These are phyloP conservation scores for Thalassiosira livingstoniorum DNA, from an alignment of 352 stramenopile genomes.

Conservation along the genomic window DNA sequence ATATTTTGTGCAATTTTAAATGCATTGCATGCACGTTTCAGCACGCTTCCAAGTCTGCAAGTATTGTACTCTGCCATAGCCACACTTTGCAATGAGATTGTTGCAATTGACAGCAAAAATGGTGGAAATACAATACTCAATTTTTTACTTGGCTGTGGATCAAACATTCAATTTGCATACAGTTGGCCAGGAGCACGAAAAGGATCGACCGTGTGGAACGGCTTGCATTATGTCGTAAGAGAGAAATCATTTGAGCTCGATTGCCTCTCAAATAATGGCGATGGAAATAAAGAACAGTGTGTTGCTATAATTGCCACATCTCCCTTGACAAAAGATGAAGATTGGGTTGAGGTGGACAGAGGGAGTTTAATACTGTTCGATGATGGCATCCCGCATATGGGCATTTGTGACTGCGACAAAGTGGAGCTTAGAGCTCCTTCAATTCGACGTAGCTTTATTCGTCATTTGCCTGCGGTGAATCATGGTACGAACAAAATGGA, in stretches of 20 bases:
- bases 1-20: constrained; percentile 83
- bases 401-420: constrained; percentile 52
- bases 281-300: constrained; percentile 58
- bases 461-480: not conserved
- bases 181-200: constrained; percentile 76
- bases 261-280: constrained; percentile 73
- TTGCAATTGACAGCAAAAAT: constrained; percentile 42
- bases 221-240: constrained; percentile 80
- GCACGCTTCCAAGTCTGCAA: constrained; percentile 68
- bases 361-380: constrained; percentile 78
- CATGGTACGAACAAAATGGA: constrained; percentile 5
- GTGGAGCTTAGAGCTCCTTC: constrained; percentile 66
- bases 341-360: constrained; percentile 77
- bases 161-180: constrained; percentile 79
- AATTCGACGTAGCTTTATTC: constrained; percentile 42
- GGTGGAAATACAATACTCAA: constrained; percentile 79
- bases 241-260: constrained; percentile 76
- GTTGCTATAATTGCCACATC: constrained; percentile 80
- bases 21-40: constrained; percentile 73
- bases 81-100: constrained; percentile 69
- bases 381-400: constrained; percentile 62
- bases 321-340: constrained; percentile 74
- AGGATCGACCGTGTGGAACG: constrained; percentile 81
- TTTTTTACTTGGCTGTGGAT: constrained; percentile 79
- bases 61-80: constrained; percentile 71